A percentile compares a stretch with the other conserved stretches of the same genome.
phyloP scores from a whole-genome alignment of 2,329 filamentous ascomycete genomes.

The Colletotrichum sp. region DNA sequence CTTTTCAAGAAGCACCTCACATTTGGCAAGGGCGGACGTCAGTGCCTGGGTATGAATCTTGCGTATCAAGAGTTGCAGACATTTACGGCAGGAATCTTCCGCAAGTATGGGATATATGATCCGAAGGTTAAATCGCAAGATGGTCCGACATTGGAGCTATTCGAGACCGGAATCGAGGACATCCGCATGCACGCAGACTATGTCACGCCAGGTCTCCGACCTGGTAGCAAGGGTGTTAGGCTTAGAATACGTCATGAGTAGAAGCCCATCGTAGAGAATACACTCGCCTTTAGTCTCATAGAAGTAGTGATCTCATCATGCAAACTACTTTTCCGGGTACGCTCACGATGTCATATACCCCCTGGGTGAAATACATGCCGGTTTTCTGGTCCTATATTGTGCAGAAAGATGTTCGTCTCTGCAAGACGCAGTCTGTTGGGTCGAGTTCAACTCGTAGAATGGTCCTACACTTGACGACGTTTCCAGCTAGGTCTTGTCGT shows the following conservation, averaged over 20 bases:
- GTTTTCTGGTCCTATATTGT: background rate
- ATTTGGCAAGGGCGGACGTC: background rate
- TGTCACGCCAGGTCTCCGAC: background rate
- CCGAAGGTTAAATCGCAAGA: background rate
- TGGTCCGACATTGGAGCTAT: background rate
- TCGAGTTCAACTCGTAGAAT: background rate
- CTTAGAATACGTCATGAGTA: background rate
- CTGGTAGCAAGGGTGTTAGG: background rate
- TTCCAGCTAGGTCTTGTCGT: background rate
- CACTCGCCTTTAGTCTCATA: background rate
- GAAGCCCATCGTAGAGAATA: fast-evolving
- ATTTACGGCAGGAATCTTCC: background rate
- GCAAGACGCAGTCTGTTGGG: background rate
- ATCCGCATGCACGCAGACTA: background rate
- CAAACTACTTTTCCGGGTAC: fast-evolving
- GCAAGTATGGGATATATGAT: background rate
- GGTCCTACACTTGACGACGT: fast-evolving
- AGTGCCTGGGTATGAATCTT: background rate
- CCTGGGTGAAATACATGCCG: background rate
- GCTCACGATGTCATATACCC: background rate
- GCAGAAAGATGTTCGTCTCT: background rate
- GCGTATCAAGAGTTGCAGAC: background rate
- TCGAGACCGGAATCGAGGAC: background rate
- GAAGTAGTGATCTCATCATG: background rate
- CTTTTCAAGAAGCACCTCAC: background rate